Conservation (phyloP, 2,329 filamentous ascomycete genomes). For the Talaromyces islandicus region DNA sequence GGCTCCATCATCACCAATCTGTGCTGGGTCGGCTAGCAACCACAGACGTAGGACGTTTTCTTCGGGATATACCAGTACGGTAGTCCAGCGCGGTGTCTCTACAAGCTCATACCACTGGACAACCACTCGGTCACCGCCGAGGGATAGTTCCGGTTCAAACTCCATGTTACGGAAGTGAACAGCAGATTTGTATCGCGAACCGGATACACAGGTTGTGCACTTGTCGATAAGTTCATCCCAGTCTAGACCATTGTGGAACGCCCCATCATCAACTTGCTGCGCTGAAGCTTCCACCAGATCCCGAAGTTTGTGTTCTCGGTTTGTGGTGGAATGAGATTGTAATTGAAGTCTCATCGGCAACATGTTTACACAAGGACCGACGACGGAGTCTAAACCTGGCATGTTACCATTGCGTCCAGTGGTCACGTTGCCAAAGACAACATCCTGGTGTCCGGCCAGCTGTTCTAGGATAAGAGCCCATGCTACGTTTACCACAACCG, state of each 20-base stretch:
- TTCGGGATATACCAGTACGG: neutral
- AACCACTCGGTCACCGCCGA: neutral
- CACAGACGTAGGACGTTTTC: neutral
- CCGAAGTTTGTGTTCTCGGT: neutral
- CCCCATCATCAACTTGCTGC: neutral
- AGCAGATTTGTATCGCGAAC: neutral
- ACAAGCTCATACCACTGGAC: neutral
- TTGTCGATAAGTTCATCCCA: neutral
- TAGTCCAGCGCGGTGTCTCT: neutral
- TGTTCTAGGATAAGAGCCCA: constrained; percentile 57
- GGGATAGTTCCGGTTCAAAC: neutral
- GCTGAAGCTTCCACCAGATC: neutral
- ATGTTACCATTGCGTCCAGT: constrained; percentile 56
- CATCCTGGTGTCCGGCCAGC: constrained; percentile 44
- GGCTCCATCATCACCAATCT: neutral
- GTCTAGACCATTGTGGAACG: neutral
- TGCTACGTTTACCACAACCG: constrained; percentile 35
- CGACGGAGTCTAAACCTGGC: constrained; percentile 46
- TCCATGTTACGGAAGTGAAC: constrained; percentile 4
- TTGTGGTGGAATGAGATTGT: neutral
- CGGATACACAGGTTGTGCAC: neutral
- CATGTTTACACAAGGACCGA: constrained; percentile 41
- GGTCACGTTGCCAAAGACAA: constrained; percentile 59
- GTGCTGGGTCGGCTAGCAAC: neutral
- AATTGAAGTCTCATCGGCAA: neutral